Base-by-base conservation (phyloP, 1,284 basidiomycete genomes). In the Pseudozyma thailandica region DNA sequence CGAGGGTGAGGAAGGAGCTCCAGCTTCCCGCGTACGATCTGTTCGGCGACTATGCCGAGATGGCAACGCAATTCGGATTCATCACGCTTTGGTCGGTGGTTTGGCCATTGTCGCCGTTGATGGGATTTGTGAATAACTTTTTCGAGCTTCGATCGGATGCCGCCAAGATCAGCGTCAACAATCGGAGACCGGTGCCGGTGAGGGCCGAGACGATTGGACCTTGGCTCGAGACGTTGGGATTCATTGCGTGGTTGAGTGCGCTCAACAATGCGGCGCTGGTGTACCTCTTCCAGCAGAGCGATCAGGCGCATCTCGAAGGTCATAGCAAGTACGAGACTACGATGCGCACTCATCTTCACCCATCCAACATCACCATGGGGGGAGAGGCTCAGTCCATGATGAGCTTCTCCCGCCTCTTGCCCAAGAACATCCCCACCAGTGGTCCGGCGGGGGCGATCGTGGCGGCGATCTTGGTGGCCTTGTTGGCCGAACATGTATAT, bases 131-230 rank as follows among this genome's bases (percentile, higher is more conserved):
- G 49, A 94, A 96, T 85, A 95, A 96, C 83, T 88, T 93, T 83
- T 86, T 98, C 73, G 96, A 98, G 84, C 84, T 94, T 8, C 89
- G 94, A 26, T 91, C 90, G 1, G 96, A 98, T 82, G 94, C 95
- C 2, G 91, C 95, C 87, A 98, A 98, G 86, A 91, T 98, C 81
- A 89, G 90, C 7, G 88, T 90, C 15, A 94, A 96, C 80, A 87
- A 89, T 49, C 88, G 93, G 12, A 88, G 93, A 18, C 93, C 95
- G 1, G 87, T 96, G 35, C 94, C 95, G 0, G 85, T 86, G 15
- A 89, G 94, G 9, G 90, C 91, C 12, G 94, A 96, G 80, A 91
- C 90, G 5, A 93, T 98, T 72, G 95, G 95, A 0, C 91, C 93
- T 0, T 98, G 95, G 95, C 87, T 98, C 38, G 90, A 94, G 60